Evolutionary conservation across 2,329 filamentous ascomycete species (phyloP).

Genomic region (Talaromyces piceae): DNA sequence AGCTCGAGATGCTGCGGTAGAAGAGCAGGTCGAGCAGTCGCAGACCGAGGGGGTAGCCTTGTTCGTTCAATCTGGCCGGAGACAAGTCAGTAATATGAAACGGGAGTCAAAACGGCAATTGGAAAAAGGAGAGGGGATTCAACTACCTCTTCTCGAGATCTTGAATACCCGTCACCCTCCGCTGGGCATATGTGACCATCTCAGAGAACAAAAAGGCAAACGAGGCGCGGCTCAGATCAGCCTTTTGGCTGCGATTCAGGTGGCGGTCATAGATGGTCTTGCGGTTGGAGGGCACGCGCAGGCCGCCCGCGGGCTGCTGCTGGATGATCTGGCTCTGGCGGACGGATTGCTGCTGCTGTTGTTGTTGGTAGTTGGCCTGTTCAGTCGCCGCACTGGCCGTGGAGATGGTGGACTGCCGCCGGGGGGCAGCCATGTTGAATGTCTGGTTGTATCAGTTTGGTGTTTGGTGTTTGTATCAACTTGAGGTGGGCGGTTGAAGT

Average conservation of each 20-base stretch:
- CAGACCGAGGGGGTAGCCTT: slow-evolving; percentile 89
- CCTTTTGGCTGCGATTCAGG: slow-evolving; percentile 78
- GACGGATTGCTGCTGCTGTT: slow-evolving; percentile 19
- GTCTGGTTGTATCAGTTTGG: not conserved
- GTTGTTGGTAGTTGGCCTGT: slow-evolving; percentile 7
- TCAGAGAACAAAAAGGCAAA: slow-evolving; percentile 96
- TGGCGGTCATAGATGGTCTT: slow-evolving; percentile 98
- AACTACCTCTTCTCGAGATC: slow-evolving; percentile 86
- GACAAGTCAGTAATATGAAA: slow-evolving; percentile 73
- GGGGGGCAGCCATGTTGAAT: slow-evolving; percentile 7
- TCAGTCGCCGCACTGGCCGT: slow-evolving; percentile 15
- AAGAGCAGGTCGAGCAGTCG: slow-evolving; percentile 93
- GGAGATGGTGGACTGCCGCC: slow-evolving; percentile 18
- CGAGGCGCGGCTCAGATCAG: slow-evolving; percentile 83
- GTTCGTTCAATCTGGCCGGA: slow-evolving; percentile 66
- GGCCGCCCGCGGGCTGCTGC: slow-evolving; percentile 41
- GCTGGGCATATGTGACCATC: slow-evolving; percentile 93
- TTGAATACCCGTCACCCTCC: slow-evolving; percentile 81
- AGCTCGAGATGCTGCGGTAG: slow-evolving; percentile 72
- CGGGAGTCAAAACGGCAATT: not conserved
- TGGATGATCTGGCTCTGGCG: slow-evolving; percentile 44
- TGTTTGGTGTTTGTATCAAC: too few relatives aligned
- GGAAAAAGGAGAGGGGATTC: not conserved
- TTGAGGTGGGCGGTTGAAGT: too few relatives aligned
- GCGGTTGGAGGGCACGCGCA: slow-evolving; percentile 84